Evolutionary conservation across 306 rosid species (phyloP).

Genomic region (Acacia crassicarpa): DNA sequence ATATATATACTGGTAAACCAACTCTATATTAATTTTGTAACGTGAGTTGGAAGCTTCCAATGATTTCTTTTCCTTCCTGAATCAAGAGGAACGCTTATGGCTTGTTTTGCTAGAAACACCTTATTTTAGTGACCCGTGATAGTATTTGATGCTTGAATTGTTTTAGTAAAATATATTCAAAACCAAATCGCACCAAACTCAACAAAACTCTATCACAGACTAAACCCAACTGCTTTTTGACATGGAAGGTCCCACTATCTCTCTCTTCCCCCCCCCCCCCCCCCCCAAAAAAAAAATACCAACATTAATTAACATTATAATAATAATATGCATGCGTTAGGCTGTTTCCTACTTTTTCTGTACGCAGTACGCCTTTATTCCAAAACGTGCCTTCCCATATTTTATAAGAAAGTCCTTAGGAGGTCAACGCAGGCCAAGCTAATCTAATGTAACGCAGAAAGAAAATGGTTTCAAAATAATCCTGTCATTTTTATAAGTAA

Average conservation of each 20-base stretch:
- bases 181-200: background rate
- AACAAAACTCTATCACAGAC: background rate
- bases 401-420: background rate
- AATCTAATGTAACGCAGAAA: background rate
- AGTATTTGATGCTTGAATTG: background rate
- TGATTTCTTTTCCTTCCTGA: background rate
- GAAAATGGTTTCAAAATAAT: background rate
- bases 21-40: too few relatives aligned
- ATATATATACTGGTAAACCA: too few relatives aligned
- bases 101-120: background rate
- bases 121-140: background rate
- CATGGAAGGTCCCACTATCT: background rate
- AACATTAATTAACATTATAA: background rate
- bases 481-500: too few relatives aligned
- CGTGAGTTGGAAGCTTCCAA: background rate
- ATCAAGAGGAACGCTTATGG: too few relatives aligned
- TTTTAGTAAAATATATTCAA: background rate
- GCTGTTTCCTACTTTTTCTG: conserved; percentile 6
- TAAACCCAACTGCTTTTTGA: background rate
- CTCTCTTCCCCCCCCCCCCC: too few relatives aligned
- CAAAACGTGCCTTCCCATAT: background rate
- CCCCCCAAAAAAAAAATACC: too few relatives aligned
- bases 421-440: conserved; percentile 31
- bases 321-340: background rate
- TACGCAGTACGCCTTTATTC: conserved; percentile 43